These are phyloP conservation scores for Candida cerambycidarum DNA, from an alignment of 805 yeast genomes.

Conservation along the genomic window DNA sequence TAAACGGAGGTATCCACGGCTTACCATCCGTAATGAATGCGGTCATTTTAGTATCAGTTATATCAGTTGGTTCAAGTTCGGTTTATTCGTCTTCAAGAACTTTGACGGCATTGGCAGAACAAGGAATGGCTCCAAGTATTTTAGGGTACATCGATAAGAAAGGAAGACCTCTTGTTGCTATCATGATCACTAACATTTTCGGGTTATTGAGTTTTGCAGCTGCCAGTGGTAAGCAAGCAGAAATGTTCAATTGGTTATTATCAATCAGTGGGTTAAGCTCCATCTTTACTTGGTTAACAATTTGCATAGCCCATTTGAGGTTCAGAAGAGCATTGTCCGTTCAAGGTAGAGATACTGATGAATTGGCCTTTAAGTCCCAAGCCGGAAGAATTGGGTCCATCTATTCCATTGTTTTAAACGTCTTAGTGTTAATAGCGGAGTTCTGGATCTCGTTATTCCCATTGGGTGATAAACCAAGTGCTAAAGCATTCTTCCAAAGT, in stretches of 20 bases:
- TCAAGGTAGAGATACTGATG: conserved; percentile 37
- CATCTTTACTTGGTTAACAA: conserved; percentile 42
- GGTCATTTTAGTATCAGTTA: conserved; percentile 64
- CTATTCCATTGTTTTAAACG: conserved; percentile 30
- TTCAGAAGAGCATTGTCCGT: conserved; percentile 37
- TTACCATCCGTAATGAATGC: conserved; percentile 71
- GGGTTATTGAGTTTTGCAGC: conserved; percentile 60
- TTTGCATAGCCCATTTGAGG: conserved; percentile 38
- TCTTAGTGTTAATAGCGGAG: conserved; percentile 41
- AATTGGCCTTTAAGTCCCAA: conserved; percentile 35
- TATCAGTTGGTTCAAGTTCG: conserved; percentile 73
- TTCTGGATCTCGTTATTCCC: conserved; percentile 46
- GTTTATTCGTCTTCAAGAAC: conserved; percentile 72
- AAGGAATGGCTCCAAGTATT: conserved; percentile 59
- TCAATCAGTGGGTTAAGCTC: conserved; percentile 43
- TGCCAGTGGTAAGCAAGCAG: conserved; percentile 41
- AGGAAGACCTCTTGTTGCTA: conserved; percentile 78
- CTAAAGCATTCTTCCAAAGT: conserved; percentile 33
- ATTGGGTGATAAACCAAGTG: conserved; percentile 35
- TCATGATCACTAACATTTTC: conserved; percentile 50
- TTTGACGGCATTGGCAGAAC: conserved; percentile 63
- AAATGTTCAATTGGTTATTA: conserved; percentile 40
- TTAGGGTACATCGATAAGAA: conserved; percentile 70
- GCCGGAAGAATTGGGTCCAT: conserved; percentile 39
- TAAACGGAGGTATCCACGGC: conserved; percentile 63